Evolutionary conservation across 2,329 filamentous ascomycete species (phyloP), one percentile per base, ranked within the genome.

Genomic region (Scolecobasidium constrictum): DNA sequence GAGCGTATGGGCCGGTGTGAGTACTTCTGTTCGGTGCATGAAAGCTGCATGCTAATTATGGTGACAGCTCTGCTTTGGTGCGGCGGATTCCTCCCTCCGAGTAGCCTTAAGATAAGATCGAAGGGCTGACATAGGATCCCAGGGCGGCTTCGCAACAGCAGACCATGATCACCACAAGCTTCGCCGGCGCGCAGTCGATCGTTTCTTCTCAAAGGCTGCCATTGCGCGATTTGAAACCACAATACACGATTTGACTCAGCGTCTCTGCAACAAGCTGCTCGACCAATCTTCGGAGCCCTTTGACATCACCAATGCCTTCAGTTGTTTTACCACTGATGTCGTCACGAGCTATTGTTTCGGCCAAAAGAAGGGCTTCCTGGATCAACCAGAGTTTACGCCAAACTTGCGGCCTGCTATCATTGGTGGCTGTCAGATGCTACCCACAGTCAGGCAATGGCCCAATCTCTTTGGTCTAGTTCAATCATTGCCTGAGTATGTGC

Each of bases 181-280:
- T 9, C 52, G 59, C 19, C 53, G 55, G 33, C 49, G 48, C 4
- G 53, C 60, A 2, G 42, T 63, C 12, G 56, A 52, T 43, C 56
- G 53, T 6, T 63, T 61, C 51, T 63, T 64, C 46, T 61, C 58
- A 9, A 52, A 53, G 42, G 33, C 46, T 4, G 40, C 46, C 5
- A 48, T 57, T 20, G 41, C 28, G 0, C 28, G 35, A 3, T 38
- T 57, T 2, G 53, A 56, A 34, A 48, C 50, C 1, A 26, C 48
- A 16, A 52, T 59, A 15, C 44, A 46, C 4, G 42, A 26, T 16
- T 26, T 41, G 15, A 35, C 38, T n/a, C 41, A 47, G 11, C 26
- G 33, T 23, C 38, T 49, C 5, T 44, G 40, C 31, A 11, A 38
- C 17, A 40, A 23, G 31, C 15, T 48, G 17, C 23, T 44, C 3